phyloP scores from a whole-genome alignment of 2,329 filamentous ascomycete genomes.

The Fusarium tupiense region DNA sequence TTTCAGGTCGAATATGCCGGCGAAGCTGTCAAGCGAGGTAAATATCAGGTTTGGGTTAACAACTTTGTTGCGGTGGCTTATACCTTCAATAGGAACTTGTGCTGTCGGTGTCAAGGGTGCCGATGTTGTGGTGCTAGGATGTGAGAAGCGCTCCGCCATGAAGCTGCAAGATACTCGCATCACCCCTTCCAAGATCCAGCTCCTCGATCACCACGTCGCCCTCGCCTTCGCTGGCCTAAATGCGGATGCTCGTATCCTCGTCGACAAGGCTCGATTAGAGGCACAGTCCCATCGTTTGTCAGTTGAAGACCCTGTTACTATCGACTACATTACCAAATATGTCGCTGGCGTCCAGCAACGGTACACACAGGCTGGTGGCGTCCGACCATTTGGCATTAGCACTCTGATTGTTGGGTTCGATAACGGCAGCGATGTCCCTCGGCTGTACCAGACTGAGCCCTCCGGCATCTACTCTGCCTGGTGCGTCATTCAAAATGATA shows the following conservation, averaged over 20 bases:
- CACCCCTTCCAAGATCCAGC: conserved; percentile 97
- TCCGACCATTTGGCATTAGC: conserved; percentile 98
- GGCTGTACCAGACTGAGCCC: conserved; percentile 98
- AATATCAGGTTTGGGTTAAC: conserved; percentile 31
- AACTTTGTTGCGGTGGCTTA: conserved; percentile 22
- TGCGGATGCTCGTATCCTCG: conserved; percentile 95
- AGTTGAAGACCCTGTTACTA: conserved; percentile 95
- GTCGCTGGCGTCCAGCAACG: conserved; percentile 97
- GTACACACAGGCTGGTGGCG: conserved; percentile 98
- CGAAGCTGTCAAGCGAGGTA: conserved; percentile 98
- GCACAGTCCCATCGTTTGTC: conserved; percentile 97
- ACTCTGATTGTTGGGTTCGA: conserved; percentile 99
- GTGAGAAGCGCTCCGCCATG: conserved; percentile 98
- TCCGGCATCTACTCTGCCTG: conserved; percentile 99
- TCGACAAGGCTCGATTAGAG: conserved; percentile 97
- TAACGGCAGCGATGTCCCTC: conserved; percentile 85
- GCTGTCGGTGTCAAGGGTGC: conserved; percentile 96
- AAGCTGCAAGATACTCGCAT: conserved; percentile 99
- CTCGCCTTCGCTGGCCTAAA: conserved; percentile 97
- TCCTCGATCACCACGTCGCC: conserved; percentile 95
- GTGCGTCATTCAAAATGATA: conserved; percentile 61
- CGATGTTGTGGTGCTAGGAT: conserved; percentile 94
- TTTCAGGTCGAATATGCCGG: conserved; percentile 99
- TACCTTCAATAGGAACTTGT: conserved; percentile 77
- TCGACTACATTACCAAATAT: conserved; percentile 99